These are phyloP conservation scores for Candida incommunis DNA, from an alignment of 805 yeast species.

Conservation along the genomic window DNA sequence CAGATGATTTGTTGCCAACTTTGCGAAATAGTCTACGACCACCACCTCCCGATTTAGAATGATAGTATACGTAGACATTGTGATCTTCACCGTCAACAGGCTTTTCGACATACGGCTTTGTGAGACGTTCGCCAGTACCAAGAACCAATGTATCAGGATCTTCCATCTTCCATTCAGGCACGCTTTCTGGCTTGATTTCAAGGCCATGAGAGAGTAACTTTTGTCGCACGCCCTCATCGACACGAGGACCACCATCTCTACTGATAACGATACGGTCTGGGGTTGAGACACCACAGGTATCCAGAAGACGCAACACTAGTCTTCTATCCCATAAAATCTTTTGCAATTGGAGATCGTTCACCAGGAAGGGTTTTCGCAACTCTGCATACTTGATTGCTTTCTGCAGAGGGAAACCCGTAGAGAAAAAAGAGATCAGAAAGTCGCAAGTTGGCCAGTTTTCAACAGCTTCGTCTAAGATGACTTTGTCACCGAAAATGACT, in stretches of 20 bases:
- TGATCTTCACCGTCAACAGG: constrained; percentile 99
- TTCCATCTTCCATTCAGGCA: constrained; percentile 58
- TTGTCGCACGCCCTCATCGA: constrained; percentile 50
- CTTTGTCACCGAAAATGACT: constrained; percentile 93
- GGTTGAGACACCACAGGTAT: constrained; percentile 75
- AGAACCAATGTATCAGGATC: constrained; percentile 69
- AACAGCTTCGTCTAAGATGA: constrained; percentile 77
- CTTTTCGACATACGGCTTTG: constrained; percentile 92
- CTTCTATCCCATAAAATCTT: constrained; percentile 97
- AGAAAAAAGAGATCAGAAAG: constrained; percentile 80
- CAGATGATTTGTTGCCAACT: constrained; percentile 93
- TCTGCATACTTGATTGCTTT: constrained; percentile 87
- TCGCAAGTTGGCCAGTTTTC: constrained; percentile 99
- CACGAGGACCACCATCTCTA: constrained; percentile 92
- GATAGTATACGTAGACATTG: constrained; percentile 85
- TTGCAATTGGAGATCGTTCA: constrained; percentile 84
- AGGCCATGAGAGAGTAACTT: constrained; percentile 53
- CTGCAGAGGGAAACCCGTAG: constrained; percentile 92
- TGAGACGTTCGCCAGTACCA: constrained; percentile 57
- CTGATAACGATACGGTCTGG: constrained; percentile 81
- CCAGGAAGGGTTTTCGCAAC: constrained; percentile 74
- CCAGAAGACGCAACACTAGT: constrained; percentile 63
- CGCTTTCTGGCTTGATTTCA: constrained; percentile 44
- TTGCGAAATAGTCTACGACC: constrained; percentile 89
- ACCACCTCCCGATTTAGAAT: constrained; percentile 87